These are phyloP conservation scores for Chromera velia DNA, from an alignment of 73 alveolate species.

Conservation along the genomic window DNA sequence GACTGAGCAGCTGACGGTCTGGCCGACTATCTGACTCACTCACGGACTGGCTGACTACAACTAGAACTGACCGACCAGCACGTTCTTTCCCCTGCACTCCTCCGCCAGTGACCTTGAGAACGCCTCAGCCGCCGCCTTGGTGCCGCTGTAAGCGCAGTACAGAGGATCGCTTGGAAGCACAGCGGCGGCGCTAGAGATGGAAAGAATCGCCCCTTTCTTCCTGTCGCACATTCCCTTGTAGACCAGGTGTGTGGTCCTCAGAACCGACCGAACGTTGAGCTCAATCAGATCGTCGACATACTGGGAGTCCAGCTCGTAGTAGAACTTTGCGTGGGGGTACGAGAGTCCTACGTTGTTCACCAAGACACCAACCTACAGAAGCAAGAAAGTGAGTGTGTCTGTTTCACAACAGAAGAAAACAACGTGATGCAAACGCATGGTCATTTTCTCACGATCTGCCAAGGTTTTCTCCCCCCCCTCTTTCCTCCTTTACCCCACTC, in stretches of 20 bases:
- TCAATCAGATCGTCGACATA: not conserved
- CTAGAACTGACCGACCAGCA: not conserved
- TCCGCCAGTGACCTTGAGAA: not conserved
- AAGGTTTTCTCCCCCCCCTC: not conserved
- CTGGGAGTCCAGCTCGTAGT: not conserved
- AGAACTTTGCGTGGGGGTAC: conserved; percentile 32
- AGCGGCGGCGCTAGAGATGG: not conserved
- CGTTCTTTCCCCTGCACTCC: not conserved
- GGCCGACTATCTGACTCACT: not conserved
- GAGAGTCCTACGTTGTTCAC: conserved; percentile 44
- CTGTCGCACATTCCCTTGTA: conserved; percentile 19
- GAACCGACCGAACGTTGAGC: conserved; percentile 6
- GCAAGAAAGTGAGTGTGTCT: not conserved
- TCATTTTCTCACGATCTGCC: not conserved
- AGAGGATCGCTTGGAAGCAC: not conserved
- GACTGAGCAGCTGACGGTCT: too few relatives aligned
- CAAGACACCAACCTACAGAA: conserved; percentile 14
- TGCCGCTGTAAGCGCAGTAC: not conserved
- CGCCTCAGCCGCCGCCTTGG: not conserved
- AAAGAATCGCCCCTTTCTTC: conserved; percentile 26
- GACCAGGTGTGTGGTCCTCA: not conserved
- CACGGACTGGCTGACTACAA: not conserved
- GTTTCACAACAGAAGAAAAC: too few relatives aligned
- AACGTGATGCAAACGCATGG: too few relatives aligned
- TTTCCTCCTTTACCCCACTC: not conserved